Base-by-base conservation (phyloP, 139 green algal species). In the Spirogloea muscicola region DNA sequence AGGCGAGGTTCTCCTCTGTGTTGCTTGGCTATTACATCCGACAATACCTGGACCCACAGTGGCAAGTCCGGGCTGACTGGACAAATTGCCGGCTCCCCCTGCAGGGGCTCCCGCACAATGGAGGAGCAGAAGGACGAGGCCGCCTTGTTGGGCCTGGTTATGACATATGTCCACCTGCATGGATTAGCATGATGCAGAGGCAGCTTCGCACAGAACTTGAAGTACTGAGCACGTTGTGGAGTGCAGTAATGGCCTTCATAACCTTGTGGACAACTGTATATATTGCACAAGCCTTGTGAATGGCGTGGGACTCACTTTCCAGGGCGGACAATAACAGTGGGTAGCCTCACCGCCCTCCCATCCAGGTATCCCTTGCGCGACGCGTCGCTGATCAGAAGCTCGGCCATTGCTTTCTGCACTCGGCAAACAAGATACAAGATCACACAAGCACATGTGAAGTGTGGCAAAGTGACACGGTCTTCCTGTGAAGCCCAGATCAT, bases 21-120 rank as follows among this genome's bases (percentile, higher is more conserved):
- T n/a, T n/a, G n/a, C n/a, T n/a, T n/a, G n/a, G n/a, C n/a, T n/a
- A n/a, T n/a, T n/a, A n/a, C n/a, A n/a, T n/a, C n/a, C n/a, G n/a
- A n/a, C n/a, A n/a, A 52, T 16, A 74, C 65, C 49, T 74, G 65
- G 44, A 78, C 16, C 70, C 70, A 78, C n/a, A 78, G 57, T 21
- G 57, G 36, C 18, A 59, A 10, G 29, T 61, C 3, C 1, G 18
- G 40, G 21, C 58, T n/a, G 1, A 78, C 70, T 21, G 70, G 70
- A 18, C 70, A 78, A 29, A 59, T 34, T 18, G 58, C 41, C 5
- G 70, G 70, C 70, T 49, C 27, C 3, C 58, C 58, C 3, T 68
- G 58, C 1, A 78, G 37, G 2, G 70, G 70, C 57, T 78, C 70
- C 18, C 70, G 36, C 21, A 78, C 34, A 38, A 78, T 71, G 39